Evolutionary conservation across 116 monocot genomes (phyloP), one percentile per base, ranked within the genome.

Genomic region (Papilionanthe hybrid): DNA sequence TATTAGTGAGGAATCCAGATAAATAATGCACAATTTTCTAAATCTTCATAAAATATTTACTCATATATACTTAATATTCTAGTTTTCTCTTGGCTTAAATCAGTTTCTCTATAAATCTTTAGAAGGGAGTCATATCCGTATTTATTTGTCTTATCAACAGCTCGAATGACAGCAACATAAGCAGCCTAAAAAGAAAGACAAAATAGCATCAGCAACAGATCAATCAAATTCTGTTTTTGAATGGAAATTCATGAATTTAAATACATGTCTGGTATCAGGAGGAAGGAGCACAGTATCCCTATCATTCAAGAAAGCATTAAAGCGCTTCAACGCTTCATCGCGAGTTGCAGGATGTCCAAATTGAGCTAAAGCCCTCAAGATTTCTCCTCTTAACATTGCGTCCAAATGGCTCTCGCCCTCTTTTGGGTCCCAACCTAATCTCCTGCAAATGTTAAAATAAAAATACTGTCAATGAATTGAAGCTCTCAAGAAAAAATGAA

Each of bases 11-110:
- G 60, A 55, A 53, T 42, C 13, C 44, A 0, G 79, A 9, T 28
- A 18, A 23, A 53, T 27, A 43, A 55, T 47, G 42, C 17, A 73
- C 6, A 67, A 1, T 25, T 76, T 77, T 18, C 37, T 58, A 32
- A 67, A 76, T 57, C 9, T 68, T 69, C 28, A 43, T 6, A 60
- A 7, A 67, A 50, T 0, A 67, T 75, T 27, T 72, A 25, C 23
- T 42, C 63, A 9, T 56, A 84, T 94, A 80, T 93, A 94, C 98
- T 78, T 79, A 98, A 81, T 42, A 98, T 79, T 13, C 98, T 90
- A n/a, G 82, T 85, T 86, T 98, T 98, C 78, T 98, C 98, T 84
- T 94, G 94, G 84, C 94, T 91, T 15, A 94, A 78, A 87, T 98
- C 98, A 37, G 93, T 86, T 78, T 98, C 98, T 79, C 90, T 86